Evolutionary conservation across 495 filamentous ascomycete genomes (phyloP).

Genomic region (Astrocystis sublimbata): DNA sequence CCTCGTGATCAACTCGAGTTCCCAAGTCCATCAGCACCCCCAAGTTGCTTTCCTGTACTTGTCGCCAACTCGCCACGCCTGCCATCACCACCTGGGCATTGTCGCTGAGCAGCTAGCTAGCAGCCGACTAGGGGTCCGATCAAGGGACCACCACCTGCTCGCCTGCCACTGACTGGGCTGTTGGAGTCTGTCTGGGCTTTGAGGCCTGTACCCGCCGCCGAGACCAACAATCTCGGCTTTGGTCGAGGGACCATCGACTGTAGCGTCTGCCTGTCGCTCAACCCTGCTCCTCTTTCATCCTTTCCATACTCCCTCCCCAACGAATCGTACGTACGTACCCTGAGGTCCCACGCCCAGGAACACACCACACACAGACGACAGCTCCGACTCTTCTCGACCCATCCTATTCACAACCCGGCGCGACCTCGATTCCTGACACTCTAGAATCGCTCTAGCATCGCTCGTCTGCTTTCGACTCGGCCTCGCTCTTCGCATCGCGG

Average conservation of each 20-base stretch:
- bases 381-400: neutral
- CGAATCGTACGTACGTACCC: neutral
- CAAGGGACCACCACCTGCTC: too few species aligned
- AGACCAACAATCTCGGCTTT: neutral
- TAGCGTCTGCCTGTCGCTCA: neutral
- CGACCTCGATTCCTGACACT: neutral
- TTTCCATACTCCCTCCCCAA: neutral
- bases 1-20: too few species aligned
- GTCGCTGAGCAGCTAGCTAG: too few species aligned
- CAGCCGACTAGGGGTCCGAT: too few species aligned
- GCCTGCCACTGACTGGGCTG: neutral
- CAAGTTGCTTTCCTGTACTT: neutral
- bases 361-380: too few species aligned
- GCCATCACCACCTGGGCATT: too few species aligned
- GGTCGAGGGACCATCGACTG: slow-evolving; percentile 2
- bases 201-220: neutral
- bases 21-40: too few species aligned
- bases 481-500: neutral
- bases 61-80: too few species aligned
- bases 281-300: neutral
- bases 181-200: neutral
- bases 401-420: neutral
- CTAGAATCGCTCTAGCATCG: too few species aligned
- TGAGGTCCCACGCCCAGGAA: neutral
- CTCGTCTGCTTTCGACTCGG: neutral